Evolutionary conservation across 768 basidiomycete genomes (phyloP).

Genomic region (Auriculariales sp.): DNA sequence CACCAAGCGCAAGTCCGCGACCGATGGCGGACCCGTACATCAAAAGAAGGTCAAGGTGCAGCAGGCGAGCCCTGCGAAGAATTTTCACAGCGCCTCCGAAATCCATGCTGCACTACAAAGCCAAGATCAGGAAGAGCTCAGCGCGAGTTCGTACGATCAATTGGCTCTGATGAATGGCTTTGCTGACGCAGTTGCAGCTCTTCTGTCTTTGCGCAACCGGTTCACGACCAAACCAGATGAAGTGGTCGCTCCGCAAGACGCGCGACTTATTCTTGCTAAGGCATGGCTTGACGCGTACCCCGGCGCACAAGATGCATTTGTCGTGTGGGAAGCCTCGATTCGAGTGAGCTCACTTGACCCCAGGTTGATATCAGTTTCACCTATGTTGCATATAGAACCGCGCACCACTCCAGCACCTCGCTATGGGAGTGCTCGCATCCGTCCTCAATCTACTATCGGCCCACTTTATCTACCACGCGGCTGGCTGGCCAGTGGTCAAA

Average conservation of each 20-base stretch:
- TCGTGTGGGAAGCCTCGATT: constrained; percentile 40
- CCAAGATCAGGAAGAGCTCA: not conserved
- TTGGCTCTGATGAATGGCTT: not conserved
- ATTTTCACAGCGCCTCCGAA: not conserved
- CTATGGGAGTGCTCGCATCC: constrained; percentile 41
- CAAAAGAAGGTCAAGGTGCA: too few species aligned
- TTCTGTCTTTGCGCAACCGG: constrained; percentile 40
- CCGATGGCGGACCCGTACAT: too few species aligned
- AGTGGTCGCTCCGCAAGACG: constrained; percentile 38
- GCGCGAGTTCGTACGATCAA: not conserved
- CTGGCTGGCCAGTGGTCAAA: constrained; percentile 51
- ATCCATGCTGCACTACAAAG: not conserved
- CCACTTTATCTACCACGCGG: constrained; percentile 52
- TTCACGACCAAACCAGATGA: constrained; percentile 39
- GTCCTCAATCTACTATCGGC: constrained; percentile 47
- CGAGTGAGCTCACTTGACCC: constrained; percentile 24
- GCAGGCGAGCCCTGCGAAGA: too few species aligned
- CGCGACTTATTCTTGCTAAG: constrained; percentile 41
- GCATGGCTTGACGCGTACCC: constrained; percentile 46
- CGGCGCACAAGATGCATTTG: constrained; percentile 46
- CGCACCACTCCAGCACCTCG: constrained; percentile 23
- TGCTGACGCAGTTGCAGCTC: not conserved
- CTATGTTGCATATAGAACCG: constrained; percentile 20
- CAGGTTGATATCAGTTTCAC: constrained; percentile 2
- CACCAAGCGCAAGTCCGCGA: too few species aligned